These are phyloP conservation scores for Rhizopogon rudus DNA, from an alignment of 768 basidiomycete species.

Conservation along the genomic window DNA sequence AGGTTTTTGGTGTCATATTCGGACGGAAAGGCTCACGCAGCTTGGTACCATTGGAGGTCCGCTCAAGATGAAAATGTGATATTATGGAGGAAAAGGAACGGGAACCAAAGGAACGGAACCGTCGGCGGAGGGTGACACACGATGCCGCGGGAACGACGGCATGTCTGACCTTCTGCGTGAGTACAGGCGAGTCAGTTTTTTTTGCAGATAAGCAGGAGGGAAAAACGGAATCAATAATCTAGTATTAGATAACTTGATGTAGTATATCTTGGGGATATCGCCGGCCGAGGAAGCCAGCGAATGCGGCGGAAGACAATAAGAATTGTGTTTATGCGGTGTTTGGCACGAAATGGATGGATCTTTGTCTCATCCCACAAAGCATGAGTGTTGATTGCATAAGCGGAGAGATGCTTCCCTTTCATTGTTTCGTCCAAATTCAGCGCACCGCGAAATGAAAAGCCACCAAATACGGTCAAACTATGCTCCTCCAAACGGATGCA, in stretches of 20 bases:
- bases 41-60: conserved; percentile 2
- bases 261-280: conserved; percentile 29
- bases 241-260: conserved; percentile 25
- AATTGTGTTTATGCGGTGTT: conserved; percentile 34
- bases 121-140: conserved; percentile 25
- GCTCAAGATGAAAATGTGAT: background rate
- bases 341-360: conserved; percentile 36
- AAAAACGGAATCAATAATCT: conserved; percentile 27
- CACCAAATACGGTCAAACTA: conserved; percentile 14
- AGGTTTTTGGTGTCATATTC: background rate
- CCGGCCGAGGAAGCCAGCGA: conserved; percentile 26
- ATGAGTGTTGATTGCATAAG: conserved; percentile 27
- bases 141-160: conserved; percentile 27
- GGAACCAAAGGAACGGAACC: conserved; percentile 17
- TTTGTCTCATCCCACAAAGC: conserved; percentile 27
- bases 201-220: conserved; percentile 26
- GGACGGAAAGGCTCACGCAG: conserved; percentile 11
- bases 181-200: conserved; percentile 27
- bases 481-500: conserved; percentile 15
- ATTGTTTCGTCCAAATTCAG: conserved; percentile 28
- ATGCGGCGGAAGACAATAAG: conserved; percentile 43
- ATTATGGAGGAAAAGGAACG: conserved; percentile 4
- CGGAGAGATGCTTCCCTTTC: conserved; percentile 21
- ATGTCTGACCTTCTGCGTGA: conserved; percentile 21
- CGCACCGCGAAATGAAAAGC: conserved; percentile 6